Conservation (phyloP, 2,329 filamentous ascomycete species). For the Cadophora luteo-olivacea region DNA sequence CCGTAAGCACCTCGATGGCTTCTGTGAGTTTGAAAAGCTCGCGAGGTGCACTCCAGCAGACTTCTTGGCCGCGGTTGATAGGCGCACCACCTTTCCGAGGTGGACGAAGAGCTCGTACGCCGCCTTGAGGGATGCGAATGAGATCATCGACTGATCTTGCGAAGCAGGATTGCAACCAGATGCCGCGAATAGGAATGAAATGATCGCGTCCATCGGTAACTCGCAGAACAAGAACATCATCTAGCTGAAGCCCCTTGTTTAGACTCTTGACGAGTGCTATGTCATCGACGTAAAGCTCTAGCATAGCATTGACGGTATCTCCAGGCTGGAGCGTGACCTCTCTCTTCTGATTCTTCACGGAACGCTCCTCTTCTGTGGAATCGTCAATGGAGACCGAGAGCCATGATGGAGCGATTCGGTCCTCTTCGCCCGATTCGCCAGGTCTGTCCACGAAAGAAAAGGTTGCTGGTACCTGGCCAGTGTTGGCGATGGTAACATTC, state of each 20-base stretch:
- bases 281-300: slow-evolving; percentile 72
- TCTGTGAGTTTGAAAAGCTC: slow-evolving; percentile 92
- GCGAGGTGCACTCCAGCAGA: slow-evolving; percentile 81
- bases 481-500: slow-evolving; percentile 88
- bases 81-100: slow-evolving; percentile 26
- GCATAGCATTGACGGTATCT: slow-evolving; percentile 74
- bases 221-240: slow-evolving; percentile 87
- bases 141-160: slow-evolving; percentile 88
- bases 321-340: slow-evolving; percentile 79
- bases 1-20: slow-evolving; percentile 66
- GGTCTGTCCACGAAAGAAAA: slow-evolving; percentile 82
- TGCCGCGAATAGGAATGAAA: slow-evolving; percentile 81
- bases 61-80: slow-evolving; percentile 55
- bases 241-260: slow-evolving; percentile 74
- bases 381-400: slow-evolving; percentile 70
- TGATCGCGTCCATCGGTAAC: slow-evolving; percentile 87
- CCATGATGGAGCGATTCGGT: slow-evolving; percentile 65
- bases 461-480: slow-evolving; percentile 79
- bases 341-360: slow-evolving; percentile 31
- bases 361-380: slow-evolving; percentile 46
- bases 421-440: slow-evolving; percentile 59
- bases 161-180: slow-evolving; percentile 83
- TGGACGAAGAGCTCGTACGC: slow-evolving; percentile 63
- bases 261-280: slow-evolving; percentile 70
- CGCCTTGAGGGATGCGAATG: slow-evolving; percentile 84